Base-by-base conservation (phyloP, 2,329 filamentous ascomycete genomes). In the Didymella exigua region DNA sequence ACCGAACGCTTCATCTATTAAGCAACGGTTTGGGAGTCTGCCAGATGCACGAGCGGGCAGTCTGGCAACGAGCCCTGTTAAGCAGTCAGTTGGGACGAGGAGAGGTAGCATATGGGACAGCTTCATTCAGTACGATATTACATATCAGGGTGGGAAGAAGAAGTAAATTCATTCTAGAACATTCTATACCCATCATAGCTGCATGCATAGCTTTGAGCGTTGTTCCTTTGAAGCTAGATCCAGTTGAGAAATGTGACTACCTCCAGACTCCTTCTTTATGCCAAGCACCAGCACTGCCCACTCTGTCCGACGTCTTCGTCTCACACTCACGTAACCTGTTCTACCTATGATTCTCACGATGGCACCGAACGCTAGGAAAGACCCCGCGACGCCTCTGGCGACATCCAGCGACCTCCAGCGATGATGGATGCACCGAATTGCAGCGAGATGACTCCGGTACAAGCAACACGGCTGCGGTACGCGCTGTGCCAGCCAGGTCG, bases 71-170 rank as follows among this genome's bases (percentile, higher is more conserved):
- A 69, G 66, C 47, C 65, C 65, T 19, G 59, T 52, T 26, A 69
- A 66, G 48, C 61, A 62, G 45, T 44, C 56, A 31, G 38, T 54
- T 11, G 43, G 51, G 23, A 56, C 58, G 6, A 63, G 69, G 56
- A 69, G 66, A 37, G 64, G 69, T 2, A 73, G 74, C 40, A 66
- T 76, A 21, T 76, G 72, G 71, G 74, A 76, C 53, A 72, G 67
- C 31, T 63, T 76, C 30, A 75, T 74, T 40, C 73, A 75, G 61
- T 68, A 75, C 14, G 73, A 76, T 51, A 69, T 76, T n/a, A 71
- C 63, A 29, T 74, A 75, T 60, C 71, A 76, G 49, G 68, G 71
- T n/a, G 68, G 68, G 11, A 74, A 73, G 58, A 70, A 67, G 62
- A 70, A 73, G 55, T 72, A 58, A 30, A 9, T 37, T 16, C 13